Evolutionary conservation across 2,329 filamentous ascomycete species (phyloP).

Genomic region (Alternaria ethzedia): DNA sequence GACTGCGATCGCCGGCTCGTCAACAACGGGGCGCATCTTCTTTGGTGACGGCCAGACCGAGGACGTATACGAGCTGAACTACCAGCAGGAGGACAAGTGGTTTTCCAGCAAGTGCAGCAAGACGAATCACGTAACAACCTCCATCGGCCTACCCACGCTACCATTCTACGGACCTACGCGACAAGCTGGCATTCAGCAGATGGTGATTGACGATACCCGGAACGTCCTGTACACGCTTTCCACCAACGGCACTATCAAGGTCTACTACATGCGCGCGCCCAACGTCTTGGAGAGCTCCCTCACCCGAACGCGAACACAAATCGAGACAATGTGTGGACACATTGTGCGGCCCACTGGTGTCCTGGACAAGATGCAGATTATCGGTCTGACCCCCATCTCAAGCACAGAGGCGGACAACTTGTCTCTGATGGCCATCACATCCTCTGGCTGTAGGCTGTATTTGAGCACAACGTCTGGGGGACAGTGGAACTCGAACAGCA

Average conservation of each 20-base stretch:
- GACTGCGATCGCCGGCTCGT: constrained; percentile 77
- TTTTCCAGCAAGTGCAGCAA: constrained; percentile 88
- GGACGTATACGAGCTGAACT: constrained; percentile 91
- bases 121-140: constrained; percentile 81
- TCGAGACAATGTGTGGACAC: constrained; percentile 78
- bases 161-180: constrained; percentile 33
- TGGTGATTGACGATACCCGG: constrained; percentile 86
- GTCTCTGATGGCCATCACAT: constrained; percentile 88
- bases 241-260: constrained; percentile 83
- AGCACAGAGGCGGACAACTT: constrained; percentile 79
- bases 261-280: constrained; percentile 80
- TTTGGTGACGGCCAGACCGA: constrained; percentile 82
- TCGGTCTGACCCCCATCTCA: constrained; percentile 85
- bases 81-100: constrained; percentile 97
- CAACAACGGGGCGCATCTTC: constrained; percentile 86
- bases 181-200: constrained; percentile 73
- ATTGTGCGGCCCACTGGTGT: constrained; percentile 78
- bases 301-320: constrained; percentile 59
- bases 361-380: constrained; percentile 71
- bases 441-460: constrained; percentile 89
- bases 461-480: constrained; percentile 85
- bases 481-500: constrained; percentile 63
- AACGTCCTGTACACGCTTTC: constrained; percentile 92
- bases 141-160: constrained; percentile 65
- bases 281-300: constrained; percentile 61